These are phyloP conservation scores for Cordia subcordata DNA, from an alignment of 257 asterid genomes.

Conservation along the genomic window DNA sequence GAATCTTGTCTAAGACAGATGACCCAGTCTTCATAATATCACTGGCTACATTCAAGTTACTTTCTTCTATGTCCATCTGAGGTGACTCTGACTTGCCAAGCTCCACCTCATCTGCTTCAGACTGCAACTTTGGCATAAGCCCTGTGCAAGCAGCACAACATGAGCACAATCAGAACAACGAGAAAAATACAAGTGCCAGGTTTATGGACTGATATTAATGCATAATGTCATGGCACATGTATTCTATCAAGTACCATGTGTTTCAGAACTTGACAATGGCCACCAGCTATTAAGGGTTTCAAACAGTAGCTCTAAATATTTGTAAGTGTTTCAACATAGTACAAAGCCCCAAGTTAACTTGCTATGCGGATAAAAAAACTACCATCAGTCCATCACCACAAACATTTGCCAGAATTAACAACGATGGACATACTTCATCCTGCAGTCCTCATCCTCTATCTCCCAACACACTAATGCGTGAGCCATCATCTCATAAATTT, in stretches of 20 bases:
- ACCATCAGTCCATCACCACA: neutral
- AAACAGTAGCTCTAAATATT: too few relatives aligned
- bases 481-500: too few relatives aligned
- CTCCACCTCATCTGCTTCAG: constrained; percentile 30
- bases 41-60: constrained; percentile 32
- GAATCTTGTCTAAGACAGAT: constrained; percentile 69
- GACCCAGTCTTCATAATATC: constrained; percentile 33
- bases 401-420: neutral
- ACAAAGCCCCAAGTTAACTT: neutral
- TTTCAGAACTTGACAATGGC: neutral
- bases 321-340: too few relatives aligned
- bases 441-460: too few relatives aligned
- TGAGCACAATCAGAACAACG: neutral
- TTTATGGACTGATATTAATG: too few relatives aligned
- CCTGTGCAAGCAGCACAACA: constrained; percentile 24
- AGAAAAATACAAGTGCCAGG: neutral
- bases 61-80: constrained; percentile 38
- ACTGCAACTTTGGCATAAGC: constrained; percentile 27
- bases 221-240: neutral
- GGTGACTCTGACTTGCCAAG: constrained; percentile 29
- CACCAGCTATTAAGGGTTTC: too few relatives aligned
- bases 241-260: neutral
- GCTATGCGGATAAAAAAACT: neutral
- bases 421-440: neutral
- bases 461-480: too few relatives aligned